Evolutionary conservation across 2,329 filamentous ascomycete genomes (phyloP).

Genomic region (Pseudogymnoascus verrucosus): DNA sequence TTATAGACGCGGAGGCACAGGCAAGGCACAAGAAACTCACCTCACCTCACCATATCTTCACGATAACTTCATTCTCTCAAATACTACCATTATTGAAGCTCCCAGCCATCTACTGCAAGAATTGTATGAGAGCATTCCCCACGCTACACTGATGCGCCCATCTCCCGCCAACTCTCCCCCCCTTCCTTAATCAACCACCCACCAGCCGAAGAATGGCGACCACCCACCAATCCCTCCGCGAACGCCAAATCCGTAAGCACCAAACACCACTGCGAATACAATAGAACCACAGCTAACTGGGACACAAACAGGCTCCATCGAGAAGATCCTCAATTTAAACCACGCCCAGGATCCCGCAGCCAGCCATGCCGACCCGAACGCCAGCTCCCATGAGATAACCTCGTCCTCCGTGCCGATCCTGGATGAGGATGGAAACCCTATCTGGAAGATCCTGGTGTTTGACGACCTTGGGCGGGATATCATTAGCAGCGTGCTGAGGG

Average conservation of each 20-base stretch:
- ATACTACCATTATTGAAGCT: not conserved
- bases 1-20: not conserved
- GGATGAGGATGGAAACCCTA: constrained; percentile 79
- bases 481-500: constrained; percentile 89
- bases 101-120: not conserved
- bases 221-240: constrained; percentile 44
- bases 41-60: not conserved
- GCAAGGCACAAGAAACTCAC: not conserved
- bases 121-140: not conserved
- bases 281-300: not conserved
- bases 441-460: constrained; percentile 97
- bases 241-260: constrained; percentile 61
- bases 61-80: not conserved
- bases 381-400: constrained; percentile 49
- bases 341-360: constrained; percentile 50
- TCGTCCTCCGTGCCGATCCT: constrained; percentile 70
- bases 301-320: constrained; percentile 63
- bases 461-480: constrained; percentile 88
- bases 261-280: constrained; percentile 12
- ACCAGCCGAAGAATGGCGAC: not conserved
- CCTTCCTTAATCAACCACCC: not conserved
- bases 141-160: not conserved
- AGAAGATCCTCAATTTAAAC: constrained; percentile 94
- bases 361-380: constrained; percentile 53
- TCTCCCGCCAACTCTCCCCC: not conserved